Evolutionary conservation across 306 rosid species (phyloP), one percentile per base, ranked within the genome.

Genomic region (Malus orientalis): DNA sequence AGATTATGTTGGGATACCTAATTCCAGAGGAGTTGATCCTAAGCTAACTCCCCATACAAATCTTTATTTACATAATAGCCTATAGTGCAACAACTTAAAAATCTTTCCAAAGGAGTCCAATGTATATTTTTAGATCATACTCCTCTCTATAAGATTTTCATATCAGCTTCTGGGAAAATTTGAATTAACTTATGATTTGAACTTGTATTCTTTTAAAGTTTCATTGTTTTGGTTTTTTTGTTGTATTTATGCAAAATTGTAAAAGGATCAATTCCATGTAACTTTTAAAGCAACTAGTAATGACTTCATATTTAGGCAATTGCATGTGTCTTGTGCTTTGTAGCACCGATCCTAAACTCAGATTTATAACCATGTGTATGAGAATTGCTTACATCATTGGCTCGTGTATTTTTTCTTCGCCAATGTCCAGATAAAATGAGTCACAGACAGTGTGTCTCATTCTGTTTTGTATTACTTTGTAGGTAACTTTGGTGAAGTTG

Each of bases 401-500:
- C 30, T 60, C 4, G 18, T 47, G 13, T 15, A 42, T 9, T 45
- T 19, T 49, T 49, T 49, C 20, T 22, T 38, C 12, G 4, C 22
- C 10, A 66, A 66, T 66, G 15, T 20, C 25, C 15, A 29, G 51
- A 53, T 45, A 20, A 29, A 61, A 16, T 19, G 59, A 53, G 38
- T 22, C 1, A 3, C 61, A 13, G 13, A n/a, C n/a, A 49, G 18
- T 36, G 79, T 68, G 65, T 49, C 49, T 76, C 32, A 74, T 58
- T 55, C 11, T 10, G 9, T 4, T 66, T 47, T 74, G 69, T 54
- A 42, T 71, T 8, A 73, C 54, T 74, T 78, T 74, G 38, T 84
- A 96, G 99, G 98, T 75, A 87, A 84, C 76, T 96, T 84, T 80
- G 99, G 98, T 6, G 98, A 92, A 86, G 96, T 96, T 63, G 90